These are phyloP conservation scores for Fraxinus velutina DNA, from an alignment of 305 asterid genomes.

Conservation along the genomic window DNA sequence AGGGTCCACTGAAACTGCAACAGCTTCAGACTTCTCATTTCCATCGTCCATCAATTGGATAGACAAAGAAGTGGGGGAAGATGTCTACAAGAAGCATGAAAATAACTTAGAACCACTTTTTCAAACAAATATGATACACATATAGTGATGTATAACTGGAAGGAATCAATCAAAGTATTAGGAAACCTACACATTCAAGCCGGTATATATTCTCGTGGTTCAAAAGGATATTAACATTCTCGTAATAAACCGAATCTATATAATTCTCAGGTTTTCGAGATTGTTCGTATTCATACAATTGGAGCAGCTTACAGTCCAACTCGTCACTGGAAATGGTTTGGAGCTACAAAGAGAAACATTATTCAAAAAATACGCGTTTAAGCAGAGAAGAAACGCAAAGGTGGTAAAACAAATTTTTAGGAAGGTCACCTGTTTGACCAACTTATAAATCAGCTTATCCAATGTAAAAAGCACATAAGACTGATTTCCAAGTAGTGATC, in stretches of 20 bases:
- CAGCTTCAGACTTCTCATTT: slow-evolving; percentile 87
- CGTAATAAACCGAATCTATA: slow-evolving; percentile 65
- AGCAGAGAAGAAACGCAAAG: not conserved
- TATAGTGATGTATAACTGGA: slow-evolving; percentile 1
- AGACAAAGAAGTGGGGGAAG: slow-evolving; percentile 58
- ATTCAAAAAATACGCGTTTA: slow-evolving; percentile 20
- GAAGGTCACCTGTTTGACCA: slow-evolving; percentile 78
- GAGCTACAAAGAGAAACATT: slow-evolving; percentile 43
- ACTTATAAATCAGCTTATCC: slow-evolving; percentile 90
- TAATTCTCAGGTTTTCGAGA: slow-evolving; percentile 59
- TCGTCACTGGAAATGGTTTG: slow-evolving; percentile 61
- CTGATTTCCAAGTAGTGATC: slow-evolving; percentile 86
- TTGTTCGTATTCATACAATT: slow-evolving; percentile 64
- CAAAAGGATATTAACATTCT: slow-evolving; percentile 57
- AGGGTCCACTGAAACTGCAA: slow-evolving; percentile 90
- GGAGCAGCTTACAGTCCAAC: slow-evolving; percentile 60
- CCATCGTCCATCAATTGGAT: slow-evolving; percentile 92
- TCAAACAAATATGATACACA: slow-evolving; percentile 5
- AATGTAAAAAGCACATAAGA: slow-evolving; percentile 90
- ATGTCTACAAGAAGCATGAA: slow-evolving; percentile 51
- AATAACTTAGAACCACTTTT: slow-evolving; percentile 32
- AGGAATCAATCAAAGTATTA: slow-evolving; percentile 2
- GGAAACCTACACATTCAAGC: slow-evolving; percentile 69
- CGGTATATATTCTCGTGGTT: slow-evolving; percentile 64
- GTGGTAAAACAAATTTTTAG: not conserved